phyloP scores from a whole-genome alignment of 1,284 basidiomycete species.

The Sphagnurus paluster region DNA sequence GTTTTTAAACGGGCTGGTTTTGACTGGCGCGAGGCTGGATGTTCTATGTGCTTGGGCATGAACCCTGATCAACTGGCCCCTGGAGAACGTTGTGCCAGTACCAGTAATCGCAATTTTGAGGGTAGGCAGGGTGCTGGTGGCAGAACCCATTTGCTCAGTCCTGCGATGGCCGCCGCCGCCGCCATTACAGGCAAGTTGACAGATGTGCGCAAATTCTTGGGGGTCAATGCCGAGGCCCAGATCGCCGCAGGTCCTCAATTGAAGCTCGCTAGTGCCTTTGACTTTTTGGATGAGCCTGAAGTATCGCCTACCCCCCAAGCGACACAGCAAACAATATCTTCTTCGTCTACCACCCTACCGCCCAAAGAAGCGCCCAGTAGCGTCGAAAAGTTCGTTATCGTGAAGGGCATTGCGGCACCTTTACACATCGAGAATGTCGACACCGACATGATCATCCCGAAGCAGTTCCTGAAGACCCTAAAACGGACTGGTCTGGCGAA shows the following conservation, averaged over 20 bases:
- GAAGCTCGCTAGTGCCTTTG: slow-evolving; percentile 68
- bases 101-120: slow-evolving; percentile 97
- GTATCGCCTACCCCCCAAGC: slow-evolving; percentile 62
- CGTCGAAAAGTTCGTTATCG: slow-evolving; percentile 75
- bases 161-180: slow-evolving; percentile 95
- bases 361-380: slow-evolving; percentile 56
- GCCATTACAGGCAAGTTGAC: slow-evolving; percentile 88
- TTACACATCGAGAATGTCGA: slow-evolving; percentile 92
- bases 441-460: slow-evolving; percentile 97
- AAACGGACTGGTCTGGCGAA: slow-evolving; percentile 92
- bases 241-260: slow-evolving; percentile 51
- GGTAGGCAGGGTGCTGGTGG: slow-evolving; percentile 92
- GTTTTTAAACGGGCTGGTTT: slow-evolving; percentile 95
- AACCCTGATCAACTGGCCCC: slow-evolving; percentile 93
- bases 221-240: slow-evolving; percentile 45
- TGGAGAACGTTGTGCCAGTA: slow-evolving; percentile 92
- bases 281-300: slow-evolving; percentile 78
- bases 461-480: slow-evolving; percentile 94
- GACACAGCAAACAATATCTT: slow-evolving; percentile 30
- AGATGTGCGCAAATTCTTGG: slow-evolving; percentile 85
- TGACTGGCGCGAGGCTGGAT: slow-evolving; percentile 97
- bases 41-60: slow-evolving; percentile 98
- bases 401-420: slow-evolving; percentile 89
- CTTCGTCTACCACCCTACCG: slow-evolving; percentile 41
- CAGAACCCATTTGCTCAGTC: slow-evolving; percentile 90